A percentile compares a stretch with the other conserved stretches of the same genome.
Conservation (phyloP, 2,329 filamentous ascomycete genomes). For the Erysiphe pisi region DNA sequence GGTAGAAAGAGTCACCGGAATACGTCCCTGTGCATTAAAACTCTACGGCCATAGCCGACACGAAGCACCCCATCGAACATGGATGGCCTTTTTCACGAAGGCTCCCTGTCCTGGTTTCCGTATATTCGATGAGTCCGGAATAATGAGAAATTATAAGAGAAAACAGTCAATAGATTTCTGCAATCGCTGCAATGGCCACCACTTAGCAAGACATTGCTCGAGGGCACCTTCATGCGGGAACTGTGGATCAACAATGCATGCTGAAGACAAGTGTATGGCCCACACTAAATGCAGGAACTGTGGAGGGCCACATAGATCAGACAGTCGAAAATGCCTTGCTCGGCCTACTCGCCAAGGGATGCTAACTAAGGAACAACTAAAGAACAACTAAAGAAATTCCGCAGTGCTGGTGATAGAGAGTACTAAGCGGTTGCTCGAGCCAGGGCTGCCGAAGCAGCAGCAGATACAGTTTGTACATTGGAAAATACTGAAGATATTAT, state of each 20-base stretch:
- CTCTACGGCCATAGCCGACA: background rate
- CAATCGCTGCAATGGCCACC: constrained; percentile 15
- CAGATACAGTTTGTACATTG: background rate
- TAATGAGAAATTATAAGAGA: background rate
- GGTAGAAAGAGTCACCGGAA: background rate
- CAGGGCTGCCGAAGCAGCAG: background rate
- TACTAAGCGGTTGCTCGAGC: background rate
- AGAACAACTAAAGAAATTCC: background rate
- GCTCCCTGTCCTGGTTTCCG: constrained; percentile 20
- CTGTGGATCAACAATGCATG: background rate
- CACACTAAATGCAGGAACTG: background rate
- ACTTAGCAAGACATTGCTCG: background rate
- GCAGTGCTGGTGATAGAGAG: too few species aligned
- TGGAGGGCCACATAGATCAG: background rate
- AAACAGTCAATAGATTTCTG: constrained; percentile 8
- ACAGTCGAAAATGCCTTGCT: background rate
- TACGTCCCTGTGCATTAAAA: background rate
- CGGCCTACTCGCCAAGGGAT: background rate
- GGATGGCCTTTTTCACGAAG: constrained; percentile 18
- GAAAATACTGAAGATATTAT: background rate
- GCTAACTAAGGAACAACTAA: background rate
- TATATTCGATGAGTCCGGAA: background rate
- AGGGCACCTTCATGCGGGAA: background rate
- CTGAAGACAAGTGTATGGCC: background rate
- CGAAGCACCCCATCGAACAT: background rate